Percentiles rank a stretch among this genome's conserved stretches.
Conservation (phyloP, 176 grass and related monocot species). For the Eragrostis nindensis region DNA sequence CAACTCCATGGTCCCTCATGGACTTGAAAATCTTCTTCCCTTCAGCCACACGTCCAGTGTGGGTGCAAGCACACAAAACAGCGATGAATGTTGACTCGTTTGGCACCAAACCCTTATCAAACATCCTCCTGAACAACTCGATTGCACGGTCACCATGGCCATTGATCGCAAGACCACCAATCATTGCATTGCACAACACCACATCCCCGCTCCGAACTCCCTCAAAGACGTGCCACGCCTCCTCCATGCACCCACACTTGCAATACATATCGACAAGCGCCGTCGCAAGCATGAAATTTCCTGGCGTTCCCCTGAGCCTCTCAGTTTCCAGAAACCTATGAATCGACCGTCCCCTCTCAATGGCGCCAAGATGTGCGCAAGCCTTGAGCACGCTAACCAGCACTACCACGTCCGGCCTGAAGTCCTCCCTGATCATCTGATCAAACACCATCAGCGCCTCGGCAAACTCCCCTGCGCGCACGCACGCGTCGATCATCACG, state of each 20-base stretch:
- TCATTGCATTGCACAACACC: constrained; percentile 72
- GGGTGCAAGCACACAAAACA: constrained; percentile 64
- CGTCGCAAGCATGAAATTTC: constrained; percentile 54
- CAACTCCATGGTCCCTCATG: constrained; percentile 43
- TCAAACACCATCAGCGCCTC: constrained; percentile 55
- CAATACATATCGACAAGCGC: constrained; percentile 74
- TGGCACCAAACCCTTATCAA: constrained; percentile 37
- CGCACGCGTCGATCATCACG: constrained; percentile 53
- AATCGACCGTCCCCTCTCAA: constrained; percentile 55
- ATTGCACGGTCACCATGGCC: constrained; percentile 43
- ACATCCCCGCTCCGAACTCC: constrained; percentile 37
- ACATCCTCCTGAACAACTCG: constrained; percentile 52
- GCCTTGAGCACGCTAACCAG: constrained; percentile 65
- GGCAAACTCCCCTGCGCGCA: constrained; percentile 36
- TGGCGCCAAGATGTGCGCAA: constrained; percentile 47
- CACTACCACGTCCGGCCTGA: constrained; percentile 51
- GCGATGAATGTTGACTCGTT: constrained; percentile 58
- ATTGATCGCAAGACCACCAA: constrained; percentile 65
- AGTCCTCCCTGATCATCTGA: constrained; percentile 40
- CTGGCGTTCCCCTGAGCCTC: not conserved
- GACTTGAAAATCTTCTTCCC: constrained; percentile 56
- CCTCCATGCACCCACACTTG: constrained; percentile 64
- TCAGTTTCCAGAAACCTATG: constrained; percentile 42
- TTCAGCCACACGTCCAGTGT: constrained; percentile 52
- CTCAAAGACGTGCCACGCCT: constrained; percentile 52